phyloP scores from a whole-genome alignment of 306 rosid species.

The Prunus padus region DNA sequence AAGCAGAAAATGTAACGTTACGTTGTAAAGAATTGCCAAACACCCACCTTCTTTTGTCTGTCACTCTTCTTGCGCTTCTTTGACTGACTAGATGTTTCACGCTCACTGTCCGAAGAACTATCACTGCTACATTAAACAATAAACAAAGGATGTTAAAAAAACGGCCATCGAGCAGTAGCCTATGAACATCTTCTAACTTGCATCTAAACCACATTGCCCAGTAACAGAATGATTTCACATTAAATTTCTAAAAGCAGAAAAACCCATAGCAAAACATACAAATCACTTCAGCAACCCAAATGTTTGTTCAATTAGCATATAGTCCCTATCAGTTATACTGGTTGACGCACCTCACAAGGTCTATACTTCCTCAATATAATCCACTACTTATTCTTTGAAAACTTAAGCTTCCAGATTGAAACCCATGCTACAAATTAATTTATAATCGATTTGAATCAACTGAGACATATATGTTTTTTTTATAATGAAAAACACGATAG shows the following conservation, averaged over 20 bases:
- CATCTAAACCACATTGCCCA: neutral
- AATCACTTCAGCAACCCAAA: neutral
- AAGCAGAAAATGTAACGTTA: neutral
- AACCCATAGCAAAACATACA: neutral
- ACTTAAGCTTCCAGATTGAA: neutral
- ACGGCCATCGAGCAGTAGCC: neutral
- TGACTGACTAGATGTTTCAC: constrained; percentile 58
- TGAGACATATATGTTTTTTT: neutral
- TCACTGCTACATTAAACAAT: constrained; percentile 45
- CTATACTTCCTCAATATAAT: neutral
- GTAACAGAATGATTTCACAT: neutral
- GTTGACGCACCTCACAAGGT: neutral
- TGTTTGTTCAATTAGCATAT: neutral
- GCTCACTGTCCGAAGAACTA: constrained; percentile 72
- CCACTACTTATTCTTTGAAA: neutral
- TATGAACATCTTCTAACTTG: neutral
- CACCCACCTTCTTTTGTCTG: constrained; percentile 63
- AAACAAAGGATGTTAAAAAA: constrained; percentile 10
- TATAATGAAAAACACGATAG: neutral
- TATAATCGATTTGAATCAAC: neutral
- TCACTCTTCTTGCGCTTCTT: constrained; percentile 83
- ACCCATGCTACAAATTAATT: neutral
- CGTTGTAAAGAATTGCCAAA: constrained; percentile 6
- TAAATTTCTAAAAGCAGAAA: neutral
- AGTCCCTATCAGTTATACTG: neutral